These are phyloP conservation scores for Globisporangium heterothallicum DNA, from an alignment of 352 stramenopile species.

Conservation along the genomic window DNA sequence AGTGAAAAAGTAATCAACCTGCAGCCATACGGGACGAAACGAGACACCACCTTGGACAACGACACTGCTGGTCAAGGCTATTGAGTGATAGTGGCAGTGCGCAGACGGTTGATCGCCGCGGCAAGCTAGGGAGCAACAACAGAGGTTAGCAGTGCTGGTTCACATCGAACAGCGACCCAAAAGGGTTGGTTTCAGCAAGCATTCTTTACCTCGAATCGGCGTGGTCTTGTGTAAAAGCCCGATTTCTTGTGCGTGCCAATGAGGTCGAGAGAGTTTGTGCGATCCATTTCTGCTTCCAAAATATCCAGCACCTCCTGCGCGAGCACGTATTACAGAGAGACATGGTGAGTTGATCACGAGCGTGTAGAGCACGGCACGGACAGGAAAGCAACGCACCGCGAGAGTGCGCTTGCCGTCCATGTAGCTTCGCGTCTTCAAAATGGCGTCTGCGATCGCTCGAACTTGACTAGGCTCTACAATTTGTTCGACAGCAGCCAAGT, in stretches of 20 bases:
- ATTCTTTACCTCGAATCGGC: conserved; percentile 69
- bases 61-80: conserved; percentile 16
- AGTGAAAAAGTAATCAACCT: too few relatives aligned
- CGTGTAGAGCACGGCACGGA: too few relatives aligned
- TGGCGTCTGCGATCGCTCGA: conserved; percentile 67
- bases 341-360: too few relatives aligned
- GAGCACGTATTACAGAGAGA: too few relatives aligned
- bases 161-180: not conserved
- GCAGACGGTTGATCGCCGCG: conserved; percentile 85
- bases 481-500: conserved; percentile 83
- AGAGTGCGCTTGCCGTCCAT: conserved; percentile 66
- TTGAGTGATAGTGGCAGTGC: conserved; percentile 64
- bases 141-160: conserved; percentile 5
- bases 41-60: not conserved
- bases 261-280: conserved; percentile 53
- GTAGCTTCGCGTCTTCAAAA: conserved; percentile 41
- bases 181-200: not conserved
- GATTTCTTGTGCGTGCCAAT: conserved; percentile 49
- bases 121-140: conserved; percentile 47
- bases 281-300: conserved; percentile 66
- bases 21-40: too few relatives aligned
- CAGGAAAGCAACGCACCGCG: conserved; percentile 18
- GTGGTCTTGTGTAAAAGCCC: conserved; percentile 74
- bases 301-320: conserved; percentile 53
- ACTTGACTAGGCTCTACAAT: conserved; percentile 88